Base-by-base conservation (phyloP, 139 green algal species). In the Spirogloea muscicola region DNA sequence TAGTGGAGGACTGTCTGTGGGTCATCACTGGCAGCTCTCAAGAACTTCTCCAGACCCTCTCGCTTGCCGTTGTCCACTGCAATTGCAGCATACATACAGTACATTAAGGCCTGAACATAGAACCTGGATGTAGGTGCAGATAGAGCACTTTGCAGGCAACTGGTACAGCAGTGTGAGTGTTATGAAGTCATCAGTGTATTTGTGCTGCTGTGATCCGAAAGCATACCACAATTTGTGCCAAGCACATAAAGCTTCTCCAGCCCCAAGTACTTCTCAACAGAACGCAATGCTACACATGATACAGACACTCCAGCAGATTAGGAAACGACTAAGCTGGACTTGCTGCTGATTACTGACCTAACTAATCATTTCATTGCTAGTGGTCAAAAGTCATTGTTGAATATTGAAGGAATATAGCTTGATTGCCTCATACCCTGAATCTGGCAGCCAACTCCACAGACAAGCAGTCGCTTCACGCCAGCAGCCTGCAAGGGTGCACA, bases 201-300 rank as follows among this genome's bases (percentile, higher is more conserved):
- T 27, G 2, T 60, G 49, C n/a, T 58, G 48, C 27, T 60, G 49
- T 16, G 49, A 57, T 1, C 1, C 1, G 46, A n/a, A 57, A n/a
- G 1, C 64, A 75, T 66, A 55, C 70, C 75, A 58, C 82, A 87
- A 52, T 88, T 86, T 36, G 80, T 84, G 16, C 83, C 94, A 74
- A 98, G 37, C 36, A 97, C 90, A 74, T 97, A 98, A 36, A 98
- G 85, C 84, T 93, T 88, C 16, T 96, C 93, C 33, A 97, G 83
- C 0, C 72, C 69, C 40, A 98, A 79, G 76, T 97, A 83, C 38
- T 87, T 74, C 85, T 98, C 90, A 0, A 98, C 81, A 5, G 86
- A 82, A 0, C 94, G 84, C 76, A 98, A 83, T 34, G 94, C 94
- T 67, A n/a, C n/a, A n/a, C n/a, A n/a, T n/a, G n/a, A n/a, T n/a